phyloP scores from a whole-genome alignment of 202 grass and related monocot species.

The Zizania palustris region DNA sequence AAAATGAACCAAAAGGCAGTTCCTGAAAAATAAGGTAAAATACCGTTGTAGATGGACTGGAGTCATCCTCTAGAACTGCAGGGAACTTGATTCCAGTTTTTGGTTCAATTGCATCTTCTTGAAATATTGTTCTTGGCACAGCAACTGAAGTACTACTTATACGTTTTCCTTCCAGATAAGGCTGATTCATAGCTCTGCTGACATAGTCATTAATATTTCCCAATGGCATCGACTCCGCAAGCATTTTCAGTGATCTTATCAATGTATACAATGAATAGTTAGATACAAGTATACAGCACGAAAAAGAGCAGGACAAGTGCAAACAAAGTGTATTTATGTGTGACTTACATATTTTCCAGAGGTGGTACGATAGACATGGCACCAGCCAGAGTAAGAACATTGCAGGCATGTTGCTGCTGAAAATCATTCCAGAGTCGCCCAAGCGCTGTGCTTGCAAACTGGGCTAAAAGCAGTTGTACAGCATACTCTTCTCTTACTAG shows the following conservation, averaged over 20 bases:
- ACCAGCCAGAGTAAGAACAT: constrained; percentile 70
- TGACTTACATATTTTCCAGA: constrained; percentile 75
- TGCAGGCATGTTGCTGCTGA: constrained; percentile 49
- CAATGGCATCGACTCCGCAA: constrained; percentile 61
- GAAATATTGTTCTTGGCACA: constrained; percentile 59
- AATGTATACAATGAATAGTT: constrained; percentile 38
- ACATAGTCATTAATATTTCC: constrained; percentile 41
- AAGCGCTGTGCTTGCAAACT: constrained; percentile 59
- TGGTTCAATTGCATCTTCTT: constrained; percentile 79
- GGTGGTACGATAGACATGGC: constrained; percentile 55
- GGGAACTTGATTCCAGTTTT: constrained; percentile 98
- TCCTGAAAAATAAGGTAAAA: constrained; percentile 18
- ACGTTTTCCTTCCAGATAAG: constrained; percentile 43
- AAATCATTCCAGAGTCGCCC: constrained; percentile 61
- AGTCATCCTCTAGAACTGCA: constrained; percentile 66
- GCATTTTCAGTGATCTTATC: constrained; percentile 74
- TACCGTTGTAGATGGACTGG: constrained; percentile 64
- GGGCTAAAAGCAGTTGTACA: constrained; percentile 56
- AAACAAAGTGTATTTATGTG: background rate
- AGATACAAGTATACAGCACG: constrained; percentile 7
- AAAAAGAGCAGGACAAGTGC: constrained; percentile 11
- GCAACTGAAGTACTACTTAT: constrained; percentile 56
- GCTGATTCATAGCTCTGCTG: constrained; percentile 31
- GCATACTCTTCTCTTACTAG: constrained; percentile 53
- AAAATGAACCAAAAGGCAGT: background rate